Evolutionary conservation across 805 yeast genomes (phyloP), one percentile per base, ranked within the genome.

Genomic region (Candida lessepsii): DNA sequence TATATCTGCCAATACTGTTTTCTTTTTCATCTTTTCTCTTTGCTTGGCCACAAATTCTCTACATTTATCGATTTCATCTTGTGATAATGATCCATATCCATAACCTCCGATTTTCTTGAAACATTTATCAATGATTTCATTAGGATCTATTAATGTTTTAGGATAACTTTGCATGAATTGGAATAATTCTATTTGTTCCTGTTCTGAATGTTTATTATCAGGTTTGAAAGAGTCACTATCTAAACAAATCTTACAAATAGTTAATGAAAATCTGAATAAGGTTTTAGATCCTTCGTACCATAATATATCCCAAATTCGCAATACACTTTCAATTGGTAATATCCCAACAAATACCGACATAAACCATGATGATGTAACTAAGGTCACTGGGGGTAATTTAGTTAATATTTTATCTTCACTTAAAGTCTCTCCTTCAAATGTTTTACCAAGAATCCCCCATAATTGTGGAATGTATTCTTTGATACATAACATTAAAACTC

Each of bases 281-380:
- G 93, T 78, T 53, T 86, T 86, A 1, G 96, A 83, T 20, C 88
- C 96, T 58, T 91, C 98, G 56, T 85, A 88, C 70, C 95, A 90
- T 36, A 91, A 64, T 46, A 95, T 86, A 61, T 93, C 99, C 98
- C 99, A 91, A 0, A 93, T 82, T 41, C 98, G 67, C 31, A 93
- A 66, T 7, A 88, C 83, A 0, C 95, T 78, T 55, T 93, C 98
- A 16, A 88, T 79, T 0, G 99, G 99, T 18, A 93, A 62, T 1
- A 83, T 80, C 0, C 96, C 96, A 25, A 93, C 88, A 62, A 86
- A 93, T n/a, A 87, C 77, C 52, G 96, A 86, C 98, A 93, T 91
- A 57, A 93, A 93, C 99, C 99, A 93, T 40, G 96, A 81, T 0
- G 96, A 91, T 1, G 98, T 93, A 50, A 95, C 93, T 33, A 93